Base-by-base conservation (phyloP, 805 yeast genomes). In the Candida ficus region DNA sequence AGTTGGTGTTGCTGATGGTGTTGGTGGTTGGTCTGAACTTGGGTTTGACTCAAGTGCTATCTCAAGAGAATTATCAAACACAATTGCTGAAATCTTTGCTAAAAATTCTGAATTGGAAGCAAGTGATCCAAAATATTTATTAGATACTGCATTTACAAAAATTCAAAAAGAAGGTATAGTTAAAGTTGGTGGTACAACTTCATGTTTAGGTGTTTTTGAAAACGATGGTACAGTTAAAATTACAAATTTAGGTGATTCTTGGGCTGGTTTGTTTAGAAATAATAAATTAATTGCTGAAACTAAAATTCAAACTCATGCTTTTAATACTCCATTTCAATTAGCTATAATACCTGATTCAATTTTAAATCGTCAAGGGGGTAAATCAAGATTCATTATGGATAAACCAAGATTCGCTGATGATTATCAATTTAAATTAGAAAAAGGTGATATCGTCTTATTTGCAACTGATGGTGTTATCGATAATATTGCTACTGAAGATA, bases 381-480 rank as follows among this genome's bases (percentile, higher is more conserved):
- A 28, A n/a, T 47, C 83, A 2, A 70, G 78, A 28, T 86, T 80
- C 57, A 79, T 89, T 35, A 77, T 76, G 54, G 90, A 88, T 57
- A 58, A 67, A 9, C 95, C 96, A 2, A 55, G 62, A 0, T 77
- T 73, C 45, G 84, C 93, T 0, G 95, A 83, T 48, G 71, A 67
- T 39, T 80, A 82, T 52, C 60, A 63, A 2, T 83, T 84, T 68
- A 73, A 83, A 47, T 66, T 91, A 31, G 57, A 78, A 53, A 74
- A 74, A 39, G 78, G 80, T 37, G 99, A 91, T 59, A 65, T 93
- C 16, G 75, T 91, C 4, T 58, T 93, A 38, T 80, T 91, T 56
- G 95, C 95, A 30, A 88, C 97, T 0, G 99, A 91, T 63, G 99
- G 99, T 23, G 83, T 91, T 36, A 80, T 86, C 22, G 99, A 91